Conservation (phyloP, 2,329 filamentous ascomycete genomes). For the Penicillium sp. region DNA sequence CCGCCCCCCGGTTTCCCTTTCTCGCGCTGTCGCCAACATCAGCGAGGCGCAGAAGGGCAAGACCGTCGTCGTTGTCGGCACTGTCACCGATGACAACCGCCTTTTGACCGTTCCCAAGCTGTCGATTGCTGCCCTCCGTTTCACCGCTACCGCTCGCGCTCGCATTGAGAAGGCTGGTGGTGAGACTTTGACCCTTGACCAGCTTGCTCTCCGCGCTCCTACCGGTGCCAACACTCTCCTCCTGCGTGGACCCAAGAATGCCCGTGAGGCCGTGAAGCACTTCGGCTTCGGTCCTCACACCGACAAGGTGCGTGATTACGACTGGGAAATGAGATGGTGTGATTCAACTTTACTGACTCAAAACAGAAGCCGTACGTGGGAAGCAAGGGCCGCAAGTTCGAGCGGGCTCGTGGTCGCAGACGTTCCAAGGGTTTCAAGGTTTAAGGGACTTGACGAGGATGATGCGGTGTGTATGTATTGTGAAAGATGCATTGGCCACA, state of each 20-base stretch:
- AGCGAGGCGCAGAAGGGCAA: slow-evolving; percentile 62
- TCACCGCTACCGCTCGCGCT: slow-evolving; percentile 93
- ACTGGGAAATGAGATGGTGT: not conserved
- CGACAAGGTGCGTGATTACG: slow-evolving; percentile 71
- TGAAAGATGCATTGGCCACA: slow-evolving; percentile 13
- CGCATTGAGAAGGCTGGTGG: slow-evolving; percentile 91
- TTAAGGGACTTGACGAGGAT: slow-evolving; percentile 55
- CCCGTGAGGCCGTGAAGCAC: slow-evolving; percentile 97
- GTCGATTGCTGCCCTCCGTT: slow-evolving; percentile 88
- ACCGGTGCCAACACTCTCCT: slow-evolving; percentile 97
- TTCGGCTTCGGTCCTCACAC: slow-evolving; percentile 98
- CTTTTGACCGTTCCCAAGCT: slow-evolving; percentile 87
- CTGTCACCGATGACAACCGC: slow-evolving; percentile 97
- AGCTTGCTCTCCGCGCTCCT: slow-evolving; percentile 91
- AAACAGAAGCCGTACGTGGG: slow-evolving; percentile 87
- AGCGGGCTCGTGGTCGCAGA: slow-evolving; percentile 98
- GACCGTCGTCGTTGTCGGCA: slow-evolving; percentile 91
- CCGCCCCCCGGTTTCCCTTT: slow-evolving; percentile 91
- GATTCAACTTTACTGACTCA: slow-evolving; percentile 16
- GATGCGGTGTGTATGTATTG: slow-evolving; percentile 17
- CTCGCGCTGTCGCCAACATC: slow-evolving; percentile 73
- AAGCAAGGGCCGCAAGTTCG: slow-evolving; percentile 99
- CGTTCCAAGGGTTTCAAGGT: slow-evolving; percentile 99
- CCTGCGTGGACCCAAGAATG: slow-evolving; percentile 96
- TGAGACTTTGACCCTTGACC: slow-evolving; percentile 92